Conservation (phyloP, 1,284 basidiomycete species). For the Rhizoctonia solani region DNA sequence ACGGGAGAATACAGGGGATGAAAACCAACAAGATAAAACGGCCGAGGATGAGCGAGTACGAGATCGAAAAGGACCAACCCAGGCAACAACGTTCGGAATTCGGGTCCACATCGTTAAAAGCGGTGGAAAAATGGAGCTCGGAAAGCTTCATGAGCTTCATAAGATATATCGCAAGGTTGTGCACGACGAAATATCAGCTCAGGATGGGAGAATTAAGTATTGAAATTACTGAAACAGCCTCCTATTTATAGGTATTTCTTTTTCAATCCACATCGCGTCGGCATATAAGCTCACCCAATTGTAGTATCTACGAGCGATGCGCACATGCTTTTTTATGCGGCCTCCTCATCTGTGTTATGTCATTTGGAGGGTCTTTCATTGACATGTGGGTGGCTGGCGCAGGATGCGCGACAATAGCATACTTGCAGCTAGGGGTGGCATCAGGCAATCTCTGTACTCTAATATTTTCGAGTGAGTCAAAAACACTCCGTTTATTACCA, state of each 20-base stretch:
- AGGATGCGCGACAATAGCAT: constrained; percentile 71
- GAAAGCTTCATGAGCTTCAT: constrained; percentile 72
- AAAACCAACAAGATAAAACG: background rate
- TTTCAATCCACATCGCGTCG: background rate
- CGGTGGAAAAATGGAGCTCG: constrained; percentile 70
- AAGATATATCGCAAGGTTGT: constrained; percentile 76
- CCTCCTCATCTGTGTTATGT: constrained; percentile 75
- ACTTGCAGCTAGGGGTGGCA: constrained; percentile 75
- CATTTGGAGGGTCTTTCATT: constrained; percentile 79
- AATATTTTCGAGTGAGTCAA: constrained; percentile 85
- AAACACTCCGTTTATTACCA: background rate
- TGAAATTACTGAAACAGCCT: constrained; percentile 60
- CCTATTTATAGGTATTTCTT: constrained; percentile 46
- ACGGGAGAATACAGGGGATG: background rate
- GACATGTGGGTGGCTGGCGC: constrained; percentile 81
- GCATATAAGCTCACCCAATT: constrained; percentile 47
- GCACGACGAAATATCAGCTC: constrained; percentile 70
- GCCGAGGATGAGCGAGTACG: background rate
- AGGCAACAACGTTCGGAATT: constrained; percentile 55
- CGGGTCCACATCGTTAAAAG: constrained; percentile 78
- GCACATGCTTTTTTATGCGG: constrained; percentile 73
- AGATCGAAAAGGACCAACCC: background rate
- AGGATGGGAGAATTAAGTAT: constrained; percentile 62
- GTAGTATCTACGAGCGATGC: constrained; percentile 65
- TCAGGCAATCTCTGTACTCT: constrained; percentile 80